Base-by-base conservation (phyloP, 768 basidiomycete species). In the Auriscalpium microsporum region DNA sequence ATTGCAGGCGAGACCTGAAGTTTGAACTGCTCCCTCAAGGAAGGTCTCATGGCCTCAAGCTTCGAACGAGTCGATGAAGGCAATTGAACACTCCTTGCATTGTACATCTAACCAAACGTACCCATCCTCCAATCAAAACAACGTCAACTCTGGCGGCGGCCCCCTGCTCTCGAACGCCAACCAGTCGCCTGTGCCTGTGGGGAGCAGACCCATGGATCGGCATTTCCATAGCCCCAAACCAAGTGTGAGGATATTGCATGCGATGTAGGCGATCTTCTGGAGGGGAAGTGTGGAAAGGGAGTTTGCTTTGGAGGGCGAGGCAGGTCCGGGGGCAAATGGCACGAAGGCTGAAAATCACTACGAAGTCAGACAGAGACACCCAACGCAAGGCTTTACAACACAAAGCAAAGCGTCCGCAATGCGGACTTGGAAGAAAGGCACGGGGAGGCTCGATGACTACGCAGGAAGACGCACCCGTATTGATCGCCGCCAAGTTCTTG, bases 121-220 rank as follows among this genome's bases (percentile, higher is more conserved):
- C 28, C 28, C 28, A 7, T 2, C 1, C 28, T 28, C 28, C 28
- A 28, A 21, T 47, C 21, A 55, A 13, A 62, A 51, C 53, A 62
- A 45, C 34, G 58, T 52, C 16, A 60, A 50, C 17, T 77, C 84
- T 1, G 61, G 63, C 63, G 93, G 89, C 64, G 68, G 52, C 37
- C 82, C 83, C 62, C 94, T 75, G 2, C 82, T 86, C 73, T 95
- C 94, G 62, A 97, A 97, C 13, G 90, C 92, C 51, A 95, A 72
- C 92, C 94, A 97, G 71, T 97, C 94, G 2, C 87, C 92, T 0
- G 92, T 90, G 1, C 94, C 92, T 1, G 83, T 87, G 0, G 94
- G 94, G 16, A 97, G 71, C 52, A 97, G 74, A 0, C 94, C 94
- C 92, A 97, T 94, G 0, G 86, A 81, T 35, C 83, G 82, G 70